Percentiles rank a stretch among this genome's conserved stretches.
These are phyloP conservation scores for Hamamelis virginiana DNA, from an alignment of 164 flowering plant species.

Conservation along the genomic window DNA sequence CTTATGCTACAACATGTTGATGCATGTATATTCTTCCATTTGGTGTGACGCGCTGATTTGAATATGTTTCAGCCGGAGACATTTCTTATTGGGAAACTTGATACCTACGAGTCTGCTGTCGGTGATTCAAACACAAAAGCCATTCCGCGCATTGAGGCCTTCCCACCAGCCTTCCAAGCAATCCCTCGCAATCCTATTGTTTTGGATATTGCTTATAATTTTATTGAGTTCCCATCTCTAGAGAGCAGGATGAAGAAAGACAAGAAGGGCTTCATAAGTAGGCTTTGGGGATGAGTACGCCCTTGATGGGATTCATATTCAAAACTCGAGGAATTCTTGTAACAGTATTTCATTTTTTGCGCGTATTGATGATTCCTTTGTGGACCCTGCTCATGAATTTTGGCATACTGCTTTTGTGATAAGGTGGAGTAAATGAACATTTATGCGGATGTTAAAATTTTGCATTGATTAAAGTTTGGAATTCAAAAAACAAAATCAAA, in stretches of 20 bases:
- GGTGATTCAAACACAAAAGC: constrained; percentile 60
- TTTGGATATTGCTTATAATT: constrained; percentile 74
- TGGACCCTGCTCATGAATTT: not conserved
- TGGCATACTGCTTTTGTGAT: not conserved
- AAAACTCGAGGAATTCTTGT: constrained; percentile 2
- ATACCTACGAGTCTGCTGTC: constrained; percentile 75
- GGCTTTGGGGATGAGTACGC: constrained; percentile 70
- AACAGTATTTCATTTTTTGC: not conserved
- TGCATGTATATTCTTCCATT: not conserved
- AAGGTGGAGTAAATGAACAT: not conserved
- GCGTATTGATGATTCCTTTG: not conserved
- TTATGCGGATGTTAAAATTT: not conserved
- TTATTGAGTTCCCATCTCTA: constrained; percentile 85
- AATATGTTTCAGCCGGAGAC: constrained; percentile 55
- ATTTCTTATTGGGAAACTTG: constrained; percentile 78
- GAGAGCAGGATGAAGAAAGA: constrained; percentile 95
- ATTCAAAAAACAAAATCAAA: too few species aligned
- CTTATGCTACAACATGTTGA: too few species aligned
- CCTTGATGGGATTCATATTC: not conserved
- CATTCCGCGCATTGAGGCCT: constrained; percentile 57
- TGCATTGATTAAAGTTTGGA: not conserved
- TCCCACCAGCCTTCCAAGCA: constrained; percentile 86
- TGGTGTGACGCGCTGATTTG: constrained; percentile 6
- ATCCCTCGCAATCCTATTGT: constrained; percentile 89
- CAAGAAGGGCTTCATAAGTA: constrained; percentile 76